Base-by-base conservation (phyloP, 345 rosid species). In the Camelina laxa region DNA sequence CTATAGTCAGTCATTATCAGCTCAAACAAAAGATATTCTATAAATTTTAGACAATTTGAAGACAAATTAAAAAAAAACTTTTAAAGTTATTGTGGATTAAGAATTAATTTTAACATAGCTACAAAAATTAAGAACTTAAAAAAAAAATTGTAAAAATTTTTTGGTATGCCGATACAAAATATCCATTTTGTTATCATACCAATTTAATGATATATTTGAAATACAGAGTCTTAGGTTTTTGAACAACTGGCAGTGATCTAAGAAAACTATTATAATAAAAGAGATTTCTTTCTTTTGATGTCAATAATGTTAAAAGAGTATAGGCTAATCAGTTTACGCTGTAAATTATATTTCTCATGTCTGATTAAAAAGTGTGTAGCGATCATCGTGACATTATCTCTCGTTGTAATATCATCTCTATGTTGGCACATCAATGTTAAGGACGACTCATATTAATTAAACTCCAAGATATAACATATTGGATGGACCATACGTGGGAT, bases 401-500 rank as follows among this genome's bases (percentile, higher is more conserved):
- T 67, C 42, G 57, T 75, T 67, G 27, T 39, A 50, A 27, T 39
- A 50, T 69, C 31, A 22, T 62, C 53, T 76, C 10, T 30, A 69
- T 75, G 69, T 14, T 76, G 50, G 70, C 69, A 75, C 62, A 60
- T 60, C 55, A 67, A 60, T 50, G 79, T 67, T 75, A 60, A 76
- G 66, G 71, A 76, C 65, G 70, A 55, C 54, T 69, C 66, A 62
- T 59, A 63, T 64, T 75, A 76, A 70, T 76, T 70, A 76, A 76
- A 70, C 80, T 76, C 66, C 75, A 69, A 75, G 70, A 75, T 75
- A 67, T 67, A 75, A 60, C 69, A 42, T 55, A 75, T 56, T 57
- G 75, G 65, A 47, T 76, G 75, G 80, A 70, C 75, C 80, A 76
- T 70, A 76, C 60, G 55, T 55, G 49, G 65, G 63, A 56, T 70